A percentile compares a stretch with the other conserved stretches of the same genome.
phyloP scores from a whole-genome alignment of 2,329 filamentous ascomycete genomes.

The Helminthosporium solani region DNA sequence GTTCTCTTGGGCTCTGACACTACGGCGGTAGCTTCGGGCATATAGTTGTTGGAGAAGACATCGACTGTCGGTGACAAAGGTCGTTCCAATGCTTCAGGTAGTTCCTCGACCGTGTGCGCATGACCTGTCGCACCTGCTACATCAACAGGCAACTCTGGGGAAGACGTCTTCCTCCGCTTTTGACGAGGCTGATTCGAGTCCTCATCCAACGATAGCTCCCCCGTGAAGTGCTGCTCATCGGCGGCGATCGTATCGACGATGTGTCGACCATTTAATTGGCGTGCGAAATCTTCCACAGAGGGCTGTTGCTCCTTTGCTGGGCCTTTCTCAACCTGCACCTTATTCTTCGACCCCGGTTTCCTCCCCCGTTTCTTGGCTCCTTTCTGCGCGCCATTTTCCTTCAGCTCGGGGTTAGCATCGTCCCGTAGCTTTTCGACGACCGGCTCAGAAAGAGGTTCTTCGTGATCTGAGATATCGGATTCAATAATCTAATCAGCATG shows the following conservation, averaged over 20 bases:
- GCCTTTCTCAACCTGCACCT: constrained; percentile 14
- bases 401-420: constrained; percentile 20
- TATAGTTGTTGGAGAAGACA: neutral
- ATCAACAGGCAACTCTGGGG: constrained; percentile 17
- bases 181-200: constrained; percentile 33
- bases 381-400: constrained; percentile 18
- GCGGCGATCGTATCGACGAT: neutral
- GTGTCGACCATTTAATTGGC: constrained; percentile 7
- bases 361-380: constrained; percentile 26
- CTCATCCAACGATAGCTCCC: constrained; percentile 22
- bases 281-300: constrained; percentile 30
- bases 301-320: constrained; percentile 23
- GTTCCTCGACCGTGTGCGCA: neutral
- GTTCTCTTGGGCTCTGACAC: neutral
- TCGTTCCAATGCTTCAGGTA: neutral
- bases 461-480: constrained; percentile 11
- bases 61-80: neutral
- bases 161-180: constrained; percentile 43
- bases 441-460: constrained; percentile 5
- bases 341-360: constrained; percentile 17
- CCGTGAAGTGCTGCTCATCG: neutral
- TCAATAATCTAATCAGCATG: constrained; percentile 14
- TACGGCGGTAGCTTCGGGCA: neutral
- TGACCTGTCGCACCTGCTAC: neutral
- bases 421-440: constrained; percentile 16